Base-by-base conservation (phyloP, 805 yeast species). In the Wickerhamiella sergipiensis region DNA sequence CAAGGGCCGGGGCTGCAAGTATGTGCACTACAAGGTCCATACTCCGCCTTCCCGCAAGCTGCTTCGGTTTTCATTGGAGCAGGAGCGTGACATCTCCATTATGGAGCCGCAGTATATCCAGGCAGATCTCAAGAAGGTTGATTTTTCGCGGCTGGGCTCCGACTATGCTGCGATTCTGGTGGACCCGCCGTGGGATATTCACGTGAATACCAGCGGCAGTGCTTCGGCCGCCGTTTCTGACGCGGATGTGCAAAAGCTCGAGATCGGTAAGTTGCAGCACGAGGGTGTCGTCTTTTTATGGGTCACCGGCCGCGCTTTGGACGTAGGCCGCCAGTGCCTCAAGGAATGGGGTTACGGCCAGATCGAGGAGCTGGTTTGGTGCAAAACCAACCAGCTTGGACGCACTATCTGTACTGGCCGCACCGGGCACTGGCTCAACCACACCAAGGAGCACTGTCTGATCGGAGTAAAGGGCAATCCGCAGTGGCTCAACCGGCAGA, bases 151-250 rank as follows among this genome's bases (percentile, higher is more conserved):
- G 6, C 66, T 89, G 51, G 96, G 97, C 2, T 80, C 83, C 67
- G 85, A 85, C 68, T 88, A 82, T 40, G 87, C 81, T 2, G 71
- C 64, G 9, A 79, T 89, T 12, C 77, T 90, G 50, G 90, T 95
- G 0, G 97, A 89, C 64, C 96, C 96, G 2, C 92, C 96, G 7
- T 89, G 97, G 97, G 89, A 87, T 56, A 89, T 89, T 55, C 96
- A 89, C 67, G 88, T 85, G 89, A 83, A 84, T 50, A 53, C 57
- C 12, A 43, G 42, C 13, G 36, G 29, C 17, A 40, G 22, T 5
- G 49, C 50, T 1, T 12, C 51, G 8, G 58, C 50, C 2, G 51
- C 61, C 17, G 51, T 50, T 17, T 43, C 48, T 8, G 95, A 85
- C 62, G 74, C 78, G 1, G 95, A 86, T 57, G 69, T 89, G 38